phyloP scores from a whole-genome alignment of 768 basidiomycete species.

The Paxillus rubicundulus region DNA sequence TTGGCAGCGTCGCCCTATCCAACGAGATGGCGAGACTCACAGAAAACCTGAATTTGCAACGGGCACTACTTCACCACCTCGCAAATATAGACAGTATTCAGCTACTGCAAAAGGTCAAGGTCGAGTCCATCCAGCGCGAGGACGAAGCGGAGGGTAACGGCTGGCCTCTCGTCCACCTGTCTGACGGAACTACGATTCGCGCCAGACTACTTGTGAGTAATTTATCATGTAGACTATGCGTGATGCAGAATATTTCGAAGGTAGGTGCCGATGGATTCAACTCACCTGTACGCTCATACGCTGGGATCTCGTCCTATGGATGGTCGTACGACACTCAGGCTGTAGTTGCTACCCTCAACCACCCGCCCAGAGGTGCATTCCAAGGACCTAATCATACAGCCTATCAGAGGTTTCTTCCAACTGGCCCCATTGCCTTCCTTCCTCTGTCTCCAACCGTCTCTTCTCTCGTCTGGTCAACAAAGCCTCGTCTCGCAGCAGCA shows the following conservation, averaged over 20 bases:
- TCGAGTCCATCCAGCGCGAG: conserved; percentile 59
- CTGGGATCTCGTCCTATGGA: conserved; percentile 82
- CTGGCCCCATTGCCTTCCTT: conserved; percentile 93
- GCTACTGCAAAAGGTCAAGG: conserved; percentile 71
- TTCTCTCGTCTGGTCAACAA: conserved; percentile 94
- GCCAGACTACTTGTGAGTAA: conserved; percentile 70
- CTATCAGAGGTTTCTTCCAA: conserved; percentile 92
- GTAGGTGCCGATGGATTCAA: conserved; percentile 96
- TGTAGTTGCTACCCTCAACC: conserved; percentile 83
- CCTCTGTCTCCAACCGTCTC: conserved; percentile 77
- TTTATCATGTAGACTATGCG: background rate
- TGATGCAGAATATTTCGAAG: conserved; percentile 34
- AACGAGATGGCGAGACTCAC: conserved; percentile 77
- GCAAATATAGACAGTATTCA: conserved; percentile 49
- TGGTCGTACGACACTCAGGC: conserved; percentile 91
- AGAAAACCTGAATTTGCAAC: conserved; percentile 92
- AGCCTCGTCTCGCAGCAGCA: conserved; percentile 68
- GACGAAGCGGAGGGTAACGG: conserved; percentile 45
- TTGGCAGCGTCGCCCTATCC: conserved; percentile 26
- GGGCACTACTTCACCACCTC: conserved; percentile 71
- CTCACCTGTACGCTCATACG: conserved; percentile 87
- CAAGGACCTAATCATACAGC: conserved; percentile 73
- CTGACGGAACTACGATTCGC: conserved; percentile 61
- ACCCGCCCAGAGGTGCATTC: conserved; percentile 62
- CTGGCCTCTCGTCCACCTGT: conserved; percentile 81